phyloP scores from a whole-genome alignment of 345 rosid species.

The Gossypium longicalyx region DNA sequence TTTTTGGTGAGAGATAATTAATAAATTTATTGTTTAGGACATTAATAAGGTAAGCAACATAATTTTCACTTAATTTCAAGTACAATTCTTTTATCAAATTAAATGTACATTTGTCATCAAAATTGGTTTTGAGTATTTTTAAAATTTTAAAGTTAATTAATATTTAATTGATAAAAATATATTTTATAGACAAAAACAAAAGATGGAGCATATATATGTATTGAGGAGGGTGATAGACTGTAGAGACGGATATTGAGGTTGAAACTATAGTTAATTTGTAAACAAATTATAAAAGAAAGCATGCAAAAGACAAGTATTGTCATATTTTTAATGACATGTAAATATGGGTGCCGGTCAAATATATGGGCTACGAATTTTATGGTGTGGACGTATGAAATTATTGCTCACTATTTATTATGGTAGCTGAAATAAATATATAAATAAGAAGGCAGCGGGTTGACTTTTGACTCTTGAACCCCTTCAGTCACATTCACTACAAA shows the following conservation, averaged over 20 bases:
- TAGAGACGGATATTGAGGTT: no score
- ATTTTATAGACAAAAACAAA: no score
- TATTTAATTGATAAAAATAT: no score
- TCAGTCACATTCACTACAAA: background rate
- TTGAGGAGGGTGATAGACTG: no score
- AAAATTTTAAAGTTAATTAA: no score
- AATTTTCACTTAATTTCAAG: background rate
- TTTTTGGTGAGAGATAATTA: no score
- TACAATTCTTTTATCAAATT: background rate
- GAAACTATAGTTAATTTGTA: no score
- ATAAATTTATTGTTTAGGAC: background rate
- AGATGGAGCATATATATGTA: no score
- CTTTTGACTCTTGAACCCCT: background rate
- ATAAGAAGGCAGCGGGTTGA: background rate
- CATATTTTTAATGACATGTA: background rate
- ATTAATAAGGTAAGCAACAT: background rate
- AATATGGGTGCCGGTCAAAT: background rate
- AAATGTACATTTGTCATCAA: background rate
- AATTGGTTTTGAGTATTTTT: no score
- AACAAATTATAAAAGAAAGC: background rate
- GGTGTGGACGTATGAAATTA: background rate
- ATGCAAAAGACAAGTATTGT: background rate
- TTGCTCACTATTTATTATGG: slow-evolving; percentile 2
- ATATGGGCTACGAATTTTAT: background rate
- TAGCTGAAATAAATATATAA: background rate